These are phyloP conservation scores for Colletotrichum sp. DNA, from an alignment of 2,329 filamentous ascomycete genomes.

Conservation along the genomic window DNA sequence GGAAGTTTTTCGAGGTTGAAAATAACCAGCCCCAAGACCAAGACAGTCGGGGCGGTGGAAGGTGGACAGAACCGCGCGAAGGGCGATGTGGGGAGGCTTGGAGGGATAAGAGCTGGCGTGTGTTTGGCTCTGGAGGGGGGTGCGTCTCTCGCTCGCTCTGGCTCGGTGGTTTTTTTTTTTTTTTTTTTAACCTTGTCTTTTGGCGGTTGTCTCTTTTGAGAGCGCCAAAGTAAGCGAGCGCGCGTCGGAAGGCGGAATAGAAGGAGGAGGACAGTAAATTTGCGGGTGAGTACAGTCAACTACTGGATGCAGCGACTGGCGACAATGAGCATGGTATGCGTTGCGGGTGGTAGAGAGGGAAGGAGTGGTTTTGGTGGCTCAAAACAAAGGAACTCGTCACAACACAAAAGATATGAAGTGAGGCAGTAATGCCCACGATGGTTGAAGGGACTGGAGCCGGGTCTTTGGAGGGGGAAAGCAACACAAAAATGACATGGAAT, in stretches of 20 bases:
- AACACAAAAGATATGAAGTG: neutral
- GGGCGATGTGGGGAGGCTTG: constrained; percentile 10
- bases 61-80: constrained; percentile 2
- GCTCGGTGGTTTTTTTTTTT: neutral
- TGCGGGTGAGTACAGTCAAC: constrained; percentile 4
- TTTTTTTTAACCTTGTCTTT: neutral
- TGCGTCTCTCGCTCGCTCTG: constrained; percentile 10
- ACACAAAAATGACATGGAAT: constrained; percentile 20
- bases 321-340: neutral
- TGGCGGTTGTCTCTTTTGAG: neutral
- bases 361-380: neutral
- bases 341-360: neutral
- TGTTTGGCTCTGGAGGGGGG: constrained; percentile 19
- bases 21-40: constrained; percentile 17
- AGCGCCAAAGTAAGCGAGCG: constrained; percentile 14
- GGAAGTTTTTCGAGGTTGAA: neutral
- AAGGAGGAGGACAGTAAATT: neutral
- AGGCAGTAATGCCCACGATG: constrained; percentile 19
- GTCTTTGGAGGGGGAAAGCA: constrained; percentile 19
- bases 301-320: neutral
- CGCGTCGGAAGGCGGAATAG: neutral
- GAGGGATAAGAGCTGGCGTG: constrained; percentile 8
- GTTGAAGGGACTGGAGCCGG: neutral
- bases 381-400: constrained; percentile 13
- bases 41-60: constrained; percentile 18